Percentiles rank a stretch among this genome's conserved stretches.
phyloP scores from a whole-genome alignment of 2,329 filamentous ascomycete species.

The Xylariaceae sp. region DNA sequence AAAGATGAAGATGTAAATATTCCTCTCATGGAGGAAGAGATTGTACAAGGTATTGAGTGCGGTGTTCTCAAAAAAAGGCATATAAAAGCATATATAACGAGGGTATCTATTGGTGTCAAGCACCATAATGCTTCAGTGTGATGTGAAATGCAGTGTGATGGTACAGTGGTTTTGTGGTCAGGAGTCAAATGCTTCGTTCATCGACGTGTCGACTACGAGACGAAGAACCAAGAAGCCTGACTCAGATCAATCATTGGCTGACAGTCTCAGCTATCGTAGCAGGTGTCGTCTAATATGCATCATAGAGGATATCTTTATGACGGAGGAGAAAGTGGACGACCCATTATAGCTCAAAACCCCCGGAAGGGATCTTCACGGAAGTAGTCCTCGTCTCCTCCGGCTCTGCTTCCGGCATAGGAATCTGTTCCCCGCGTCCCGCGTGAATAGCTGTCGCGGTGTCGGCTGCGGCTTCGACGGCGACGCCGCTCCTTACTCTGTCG shows the following conservation, averaged over 20 bases:
- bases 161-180: background rate
- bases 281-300: background rate
- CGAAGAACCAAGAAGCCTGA: too few species aligned
- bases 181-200: too few species aligned
- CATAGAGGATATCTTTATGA: too few species aligned
- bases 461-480: constrained; percentile 58
- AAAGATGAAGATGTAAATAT: constrained; percentile 3
- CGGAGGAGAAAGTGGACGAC: background rate
- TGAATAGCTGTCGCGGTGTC: constrained; percentile 59
- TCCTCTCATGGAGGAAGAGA: background rate
- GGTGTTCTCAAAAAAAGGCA: background rate
- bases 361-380: constrained; percentile 66
- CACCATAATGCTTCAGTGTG: background rate
- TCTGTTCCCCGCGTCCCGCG: constrained; percentile 54
- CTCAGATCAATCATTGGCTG: too few species aligned
- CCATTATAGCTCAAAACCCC: constrained; percentile 57
- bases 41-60: background rate
- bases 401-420: constrained; percentile 55
- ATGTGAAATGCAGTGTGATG: background rate
- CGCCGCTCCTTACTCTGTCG: constrained; percentile 62
- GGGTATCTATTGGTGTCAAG: constrained; percentile 20
- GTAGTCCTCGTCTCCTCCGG: constrained; percentile 60
- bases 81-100: constrained; percentile 19
- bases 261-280: too few species aligned
- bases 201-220: too few species aligned